Percentiles rank a stretch among this genome's conserved stretches.
These are phyloP conservation scores for Colletotrichum tropicale DNA, from an alignment of 2,329 filamentous ascomycete species.

Conservation along the genomic window DNA sequence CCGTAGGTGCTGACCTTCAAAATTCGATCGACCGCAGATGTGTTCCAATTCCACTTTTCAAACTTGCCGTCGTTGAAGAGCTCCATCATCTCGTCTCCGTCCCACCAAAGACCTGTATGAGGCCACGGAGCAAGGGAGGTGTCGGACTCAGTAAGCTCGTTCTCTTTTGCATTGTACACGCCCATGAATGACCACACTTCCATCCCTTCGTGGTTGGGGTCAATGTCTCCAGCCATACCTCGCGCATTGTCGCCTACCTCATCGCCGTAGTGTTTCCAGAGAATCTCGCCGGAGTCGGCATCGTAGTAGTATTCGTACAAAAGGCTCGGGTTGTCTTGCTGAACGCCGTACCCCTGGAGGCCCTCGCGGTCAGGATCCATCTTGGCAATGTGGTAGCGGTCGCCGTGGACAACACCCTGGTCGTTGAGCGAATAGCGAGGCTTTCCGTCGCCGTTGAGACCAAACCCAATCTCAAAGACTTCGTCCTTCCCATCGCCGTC, in stretches of 20 bases:
- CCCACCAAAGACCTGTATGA: constrained; percentile 18
- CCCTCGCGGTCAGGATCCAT: constrained; percentile 23
- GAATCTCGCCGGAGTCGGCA: constrained; percentile 13
- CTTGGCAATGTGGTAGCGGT: constrained; percentile 26
- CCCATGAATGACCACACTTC: constrained; percentile 26
- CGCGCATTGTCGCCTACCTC: background rate
- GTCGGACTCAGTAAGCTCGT: background rate
- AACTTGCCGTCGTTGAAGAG: constrained; percentile 27
- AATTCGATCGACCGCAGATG: background rate
- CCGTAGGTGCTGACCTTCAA: constrained; percentile 5
- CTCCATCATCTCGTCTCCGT: constrained; percentile 23
- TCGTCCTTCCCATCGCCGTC: constrained; percentile 24
- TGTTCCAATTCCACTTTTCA: constrained; percentile 24
- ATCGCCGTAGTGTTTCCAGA: constrained; percentile 23
- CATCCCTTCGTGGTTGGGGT: constrained; percentile 22
- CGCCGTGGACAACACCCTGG: constrained; percentile 24
- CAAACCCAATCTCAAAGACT: constrained; percentile 25
- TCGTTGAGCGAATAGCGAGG: constrained; percentile 21
- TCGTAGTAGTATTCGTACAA: constrained; percentile 29
- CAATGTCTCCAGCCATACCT: constrained; percentile 24
- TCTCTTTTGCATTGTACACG: constrained; percentile 21
- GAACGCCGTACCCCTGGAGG: constrained; percentile 24
- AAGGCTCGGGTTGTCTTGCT: constrained; percentile 21
- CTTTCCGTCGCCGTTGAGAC: constrained; percentile 24
- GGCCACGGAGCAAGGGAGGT: background rate